phyloP scores from a whole-genome alignment of 345 rosid genomes.

The Boechera divaricarpa region DNA sequence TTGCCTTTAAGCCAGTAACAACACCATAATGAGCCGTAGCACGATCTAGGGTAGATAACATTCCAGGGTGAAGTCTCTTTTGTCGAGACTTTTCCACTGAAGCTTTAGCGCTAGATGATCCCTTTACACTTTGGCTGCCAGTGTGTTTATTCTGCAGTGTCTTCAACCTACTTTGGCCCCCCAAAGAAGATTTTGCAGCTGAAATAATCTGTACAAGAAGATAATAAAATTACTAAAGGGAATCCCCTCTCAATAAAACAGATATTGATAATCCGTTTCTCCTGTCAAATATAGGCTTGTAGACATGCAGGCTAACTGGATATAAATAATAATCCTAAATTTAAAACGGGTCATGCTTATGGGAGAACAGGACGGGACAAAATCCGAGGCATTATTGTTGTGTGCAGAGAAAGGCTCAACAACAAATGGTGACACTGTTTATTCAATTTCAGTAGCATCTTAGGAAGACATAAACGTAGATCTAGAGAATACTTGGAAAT shows the following conservation, averaged over 20 bases:
- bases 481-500: too few species aligned
- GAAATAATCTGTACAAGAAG: constrained; percentile 52
- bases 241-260: constrained; percentile 12
- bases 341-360: background rate
- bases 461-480: background rate
- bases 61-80: constrained; percentile 87
- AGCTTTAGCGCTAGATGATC: constrained; percentile 54
- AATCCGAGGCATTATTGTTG: background rate
- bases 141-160: constrained; percentile 53
- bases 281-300: constrained; percentile 25
- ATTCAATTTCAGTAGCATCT: background rate
- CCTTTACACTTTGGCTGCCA: constrained; percentile 66
- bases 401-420: background rate
- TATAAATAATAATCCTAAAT: background rate
- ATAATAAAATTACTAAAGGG: constrained; percentile 18
- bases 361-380: background rate
- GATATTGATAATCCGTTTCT: constrained; percentile 12
- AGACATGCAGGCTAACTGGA: constrained; percentile 12
- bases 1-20: constrained; percentile 81
- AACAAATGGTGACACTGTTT: background rate
- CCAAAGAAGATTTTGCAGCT: constrained; percentile 51
- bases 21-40: constrained; percentile 97
- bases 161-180: constrained; percentile 54
- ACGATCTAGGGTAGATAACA: constrained; percentile 79
- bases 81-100: constrained; percentile 59